Evolutionary conservation across 352 stramenopile species (phyloP).

Genomic region (Globisporangium yorkense): DNA sequence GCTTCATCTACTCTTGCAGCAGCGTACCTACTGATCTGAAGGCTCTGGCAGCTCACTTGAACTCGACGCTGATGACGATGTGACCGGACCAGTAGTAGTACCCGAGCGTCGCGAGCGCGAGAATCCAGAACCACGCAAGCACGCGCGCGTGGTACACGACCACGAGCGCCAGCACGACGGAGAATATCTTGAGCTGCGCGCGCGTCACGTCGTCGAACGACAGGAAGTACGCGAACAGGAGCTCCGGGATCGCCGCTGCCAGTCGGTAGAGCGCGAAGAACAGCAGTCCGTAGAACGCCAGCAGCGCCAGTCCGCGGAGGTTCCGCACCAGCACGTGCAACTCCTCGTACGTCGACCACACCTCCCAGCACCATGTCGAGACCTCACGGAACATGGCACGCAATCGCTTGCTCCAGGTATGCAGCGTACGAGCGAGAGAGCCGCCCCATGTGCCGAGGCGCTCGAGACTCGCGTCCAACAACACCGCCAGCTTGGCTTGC

Average conservation of each 20-base stretch:
- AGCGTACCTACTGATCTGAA: too few species aligned
- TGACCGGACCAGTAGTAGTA: conserved; percentile 59
- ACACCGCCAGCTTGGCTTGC: neutral
- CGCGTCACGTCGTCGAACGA: conserved; percentile 37
- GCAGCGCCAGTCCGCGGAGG: conserved; percentile 13
- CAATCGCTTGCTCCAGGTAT: neutral
- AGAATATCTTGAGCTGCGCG: conserved; percentile 35
- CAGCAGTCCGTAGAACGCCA: conserved; percentile 15
- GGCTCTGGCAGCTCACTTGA: conserved; percentile 8
- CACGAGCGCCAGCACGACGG: conserved; percentile 14
- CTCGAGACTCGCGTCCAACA: neutral
- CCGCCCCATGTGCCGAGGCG: neutral
- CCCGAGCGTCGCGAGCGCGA: conserved; percentile 8
- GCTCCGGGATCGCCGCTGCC: conserved; percentile 18
- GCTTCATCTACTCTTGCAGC: neutral
- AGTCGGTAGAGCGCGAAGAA: conserved; percentile 29
- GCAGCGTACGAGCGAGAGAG: neutral
- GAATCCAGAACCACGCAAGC: conserved; percentile 37
- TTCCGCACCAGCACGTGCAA: conserved; percentile 27
- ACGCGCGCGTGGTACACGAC: conserved; percentile 27
- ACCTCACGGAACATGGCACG: neutral
- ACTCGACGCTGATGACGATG: conserved; percentile 20
- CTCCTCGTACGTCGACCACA: conserved; percentile 32
- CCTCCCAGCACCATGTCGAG: conserved; percentile 1
- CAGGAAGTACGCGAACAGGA: conserved; percentile 18